A percentile compares a stretch with the other conserved stretches of the same genome.
phyloP scores from a whole-genome alignment of 2,329 filamentous ascomycete species.

The Calonectria hawksworthii region DNA sequence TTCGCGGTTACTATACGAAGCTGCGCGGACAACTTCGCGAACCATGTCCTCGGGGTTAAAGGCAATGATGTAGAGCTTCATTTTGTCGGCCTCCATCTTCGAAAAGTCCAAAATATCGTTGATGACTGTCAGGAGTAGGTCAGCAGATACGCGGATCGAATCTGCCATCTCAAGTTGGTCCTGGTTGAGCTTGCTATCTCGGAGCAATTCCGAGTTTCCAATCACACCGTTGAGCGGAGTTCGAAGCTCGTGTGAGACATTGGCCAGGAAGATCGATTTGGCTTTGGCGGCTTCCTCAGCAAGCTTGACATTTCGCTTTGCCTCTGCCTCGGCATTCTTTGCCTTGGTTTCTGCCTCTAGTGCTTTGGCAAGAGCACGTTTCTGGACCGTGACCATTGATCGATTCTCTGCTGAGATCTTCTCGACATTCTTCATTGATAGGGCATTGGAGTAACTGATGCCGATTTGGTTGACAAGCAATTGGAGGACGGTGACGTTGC shows the following conservation, averaged over 20 bases:
- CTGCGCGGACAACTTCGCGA: slow-evolving; percentile 75
- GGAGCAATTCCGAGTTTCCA: slow-evolving; percentile 86
- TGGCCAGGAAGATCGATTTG: slow-evolving; percentile 84
- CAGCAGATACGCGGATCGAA: slow-evolving; percentile 87
- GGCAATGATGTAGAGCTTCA: slow-evolving; percentile 82
- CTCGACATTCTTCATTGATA: slow-evolving; percentile 79
- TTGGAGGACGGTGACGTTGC: slow-evolving; percentile 76
- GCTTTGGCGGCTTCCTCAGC: slow-evolving; percentile 88
- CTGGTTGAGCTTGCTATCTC: slow-evolving; percentile 80
- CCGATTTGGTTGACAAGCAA: slow-evolving; percentile 84
- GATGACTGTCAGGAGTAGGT: slow-evolving; percentile 90
- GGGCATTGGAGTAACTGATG: slow-evolving; percentile 78
- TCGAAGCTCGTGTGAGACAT: slow-evolving; percentile 85
- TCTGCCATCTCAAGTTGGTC: slow-evolving; percentile 90
- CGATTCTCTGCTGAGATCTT: slow-evolving; percentile 84
- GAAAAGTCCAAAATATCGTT: slow-evolving; percentile 98
- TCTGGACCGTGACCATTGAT: slow-evolving; percentile 84
- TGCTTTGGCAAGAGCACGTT: slow-evolving; percentile 79
- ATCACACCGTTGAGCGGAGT: slow-evolving; percentile 91
- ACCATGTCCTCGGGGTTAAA: slow-evolving; percentile 79
- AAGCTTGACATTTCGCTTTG: slow-evolving; percentile 83
- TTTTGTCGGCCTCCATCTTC: slow-evolving; percentile 90
- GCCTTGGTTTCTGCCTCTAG: slow-evolving; percentile 82
- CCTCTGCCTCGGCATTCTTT: slow-evolving; percentile 81
- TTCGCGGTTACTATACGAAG: slow-evolving; percentile 75